A percentile compares a stretch with the other conserved stretches of the same genome.
phyloP scores from a whole-genome alignment of 2,329 filamentous ascomycete species.

The Aureobasidium subglaciale region DNA sequence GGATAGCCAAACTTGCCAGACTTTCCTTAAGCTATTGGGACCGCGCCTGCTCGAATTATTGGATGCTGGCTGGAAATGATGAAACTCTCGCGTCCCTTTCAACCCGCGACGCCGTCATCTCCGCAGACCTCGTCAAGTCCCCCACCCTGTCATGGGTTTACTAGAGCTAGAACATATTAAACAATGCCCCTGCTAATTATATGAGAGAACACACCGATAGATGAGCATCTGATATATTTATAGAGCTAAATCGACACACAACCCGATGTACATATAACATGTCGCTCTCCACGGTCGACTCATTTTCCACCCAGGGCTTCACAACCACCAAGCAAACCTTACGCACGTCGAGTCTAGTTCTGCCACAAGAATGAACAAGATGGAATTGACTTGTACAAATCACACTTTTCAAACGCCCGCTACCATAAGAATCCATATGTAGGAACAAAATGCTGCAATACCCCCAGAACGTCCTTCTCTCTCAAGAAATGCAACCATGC shows the following conservation, averaged over 20 bases:
- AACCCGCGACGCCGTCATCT: slow-evolving; percentile 10
- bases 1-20: not conserved
- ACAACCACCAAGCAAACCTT: not conserved
- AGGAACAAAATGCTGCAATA: slow-evolving; percentile 2
- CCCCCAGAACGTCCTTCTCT: not conserved
- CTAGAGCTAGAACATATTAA: not conserved
- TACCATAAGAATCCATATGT: not conserved
- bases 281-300: not conserved
- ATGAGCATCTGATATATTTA: not conserved
- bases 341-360: not conserved
- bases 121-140: not conserved
- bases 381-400: not conserved
- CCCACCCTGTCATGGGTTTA: not conserved
- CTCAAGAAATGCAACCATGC: not conserved
- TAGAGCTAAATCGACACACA: not conserved
- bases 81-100: not conserved
- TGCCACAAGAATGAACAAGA: not conserved
- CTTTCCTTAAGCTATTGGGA: no score
- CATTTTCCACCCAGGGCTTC: not conserved
- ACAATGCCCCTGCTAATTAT: not conserved
- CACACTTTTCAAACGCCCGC: slow-evolving; percentile 15
- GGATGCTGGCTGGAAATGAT: not conserved
- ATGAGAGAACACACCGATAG: not conserved
- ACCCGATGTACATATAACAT: no score
- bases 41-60: not conserved